Conservation (phyloP, 2,329 filamentous ascomycete species). For the Penicillium sp. region DNA sequence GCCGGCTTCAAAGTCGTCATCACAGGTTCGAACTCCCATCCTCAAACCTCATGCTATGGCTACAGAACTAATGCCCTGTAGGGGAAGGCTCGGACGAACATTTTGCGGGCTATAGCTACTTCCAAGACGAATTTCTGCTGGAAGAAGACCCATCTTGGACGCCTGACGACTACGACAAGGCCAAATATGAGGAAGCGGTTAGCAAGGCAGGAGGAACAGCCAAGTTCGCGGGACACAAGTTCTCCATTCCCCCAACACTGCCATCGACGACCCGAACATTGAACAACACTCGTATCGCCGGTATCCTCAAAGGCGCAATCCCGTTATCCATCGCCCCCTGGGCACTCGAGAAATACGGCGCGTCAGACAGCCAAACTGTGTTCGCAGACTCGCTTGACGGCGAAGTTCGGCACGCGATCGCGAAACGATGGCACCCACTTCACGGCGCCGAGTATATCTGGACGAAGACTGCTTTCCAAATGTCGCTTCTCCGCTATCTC, state of each 20-base stretch:
- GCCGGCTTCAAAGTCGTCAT: constrained; percentile 60
- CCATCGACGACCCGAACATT: constrained; percentile 37
- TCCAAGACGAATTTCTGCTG: constrained; percentile 53
- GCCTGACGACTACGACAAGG: not conserved
- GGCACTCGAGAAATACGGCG: constrained; percentile 29
- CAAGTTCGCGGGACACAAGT: not conserved
- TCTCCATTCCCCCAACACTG: constrained; percentile 14
- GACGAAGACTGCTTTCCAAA: constrained; percentile 10
- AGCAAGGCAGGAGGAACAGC: not conserved
- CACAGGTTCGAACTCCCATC: constrained; percentile 40
- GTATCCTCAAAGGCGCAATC: constrained; percentile 38
- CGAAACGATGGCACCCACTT: constrained; percentile 45
- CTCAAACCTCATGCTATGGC: not conserved
- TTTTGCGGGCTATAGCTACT: constrained; percentile 58
- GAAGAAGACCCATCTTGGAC: constrained; percentile 51
- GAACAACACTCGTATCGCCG: constrained; percentile 44
- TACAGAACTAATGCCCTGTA: not conserved
- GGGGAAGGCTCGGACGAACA: constrained; percentile 61
- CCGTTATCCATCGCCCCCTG: constrained; percentile 42
- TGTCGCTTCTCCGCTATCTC: constrained; percentile 22
- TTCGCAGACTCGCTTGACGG: constrained; percentile 13
- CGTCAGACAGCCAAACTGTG: constrained; percentile 19
- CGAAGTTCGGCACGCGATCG: constrained; percentile 1
- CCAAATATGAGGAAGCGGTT: not conserved
- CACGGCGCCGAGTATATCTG: constrained; percentile 24